A percentile compares a stretch with the other conserved stretches of the same genome.
Evolutionary conservation across 305 asterid genomes (phyloP).

Genomic region (Fraxinus nigra): DNA sequence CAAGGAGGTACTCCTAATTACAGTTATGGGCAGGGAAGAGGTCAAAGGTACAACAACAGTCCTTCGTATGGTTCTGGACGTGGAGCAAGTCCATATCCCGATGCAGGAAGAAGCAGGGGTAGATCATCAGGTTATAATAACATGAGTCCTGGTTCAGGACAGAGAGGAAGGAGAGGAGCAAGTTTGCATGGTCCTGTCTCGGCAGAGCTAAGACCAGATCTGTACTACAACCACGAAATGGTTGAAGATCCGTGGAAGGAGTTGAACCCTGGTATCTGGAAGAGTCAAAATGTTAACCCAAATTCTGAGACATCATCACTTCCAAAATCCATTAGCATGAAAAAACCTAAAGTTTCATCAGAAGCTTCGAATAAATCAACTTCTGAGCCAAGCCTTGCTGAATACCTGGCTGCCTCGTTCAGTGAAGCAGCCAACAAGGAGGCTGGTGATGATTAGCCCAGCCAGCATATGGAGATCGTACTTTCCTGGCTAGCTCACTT

Average conservation of each 20-base stretch:
- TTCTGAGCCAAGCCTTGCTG: conserved; percentile 68
- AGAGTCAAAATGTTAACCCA: conserved; percentile 16
- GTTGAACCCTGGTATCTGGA: conserved; percentile 50
- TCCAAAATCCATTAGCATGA: conserved; percentile 44
- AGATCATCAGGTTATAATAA: conserved; percentile 22
- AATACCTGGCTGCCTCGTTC: conserved; percentile 63
- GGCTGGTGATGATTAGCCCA: conserved; percentile 26
- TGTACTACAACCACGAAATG: conserved; percentile 61
- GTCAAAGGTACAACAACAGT: conserved; percentile 32
- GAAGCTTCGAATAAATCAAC: conserved; percentile 32
- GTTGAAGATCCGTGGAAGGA: conserved; percentile 70
- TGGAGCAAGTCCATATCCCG: conserved; percentile 24
- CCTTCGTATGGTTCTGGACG: conserved; percentile 34
- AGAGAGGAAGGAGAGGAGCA: conserved; percentile 37
- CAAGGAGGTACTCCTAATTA: conserved; percentile 37
- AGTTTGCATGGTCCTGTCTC: conserved; percentile 34
- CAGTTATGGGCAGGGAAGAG: conserved; percentile 42
- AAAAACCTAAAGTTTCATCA: conserved; percentile 55
- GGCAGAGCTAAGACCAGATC: conserved; percentile 43
- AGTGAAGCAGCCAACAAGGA: conserved; percentile 37
- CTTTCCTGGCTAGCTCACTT: background rate
- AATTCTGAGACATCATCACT: conserved; percentile 40
- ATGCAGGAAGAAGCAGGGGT: conserved; percentile 36
- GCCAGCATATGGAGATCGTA: conserved; percentile 20
- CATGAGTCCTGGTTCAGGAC: conserved; percentile 35